Base-by-base conservation (phyloP, 805 yeast species). In the Pachysolen tannophilus region DNA sequence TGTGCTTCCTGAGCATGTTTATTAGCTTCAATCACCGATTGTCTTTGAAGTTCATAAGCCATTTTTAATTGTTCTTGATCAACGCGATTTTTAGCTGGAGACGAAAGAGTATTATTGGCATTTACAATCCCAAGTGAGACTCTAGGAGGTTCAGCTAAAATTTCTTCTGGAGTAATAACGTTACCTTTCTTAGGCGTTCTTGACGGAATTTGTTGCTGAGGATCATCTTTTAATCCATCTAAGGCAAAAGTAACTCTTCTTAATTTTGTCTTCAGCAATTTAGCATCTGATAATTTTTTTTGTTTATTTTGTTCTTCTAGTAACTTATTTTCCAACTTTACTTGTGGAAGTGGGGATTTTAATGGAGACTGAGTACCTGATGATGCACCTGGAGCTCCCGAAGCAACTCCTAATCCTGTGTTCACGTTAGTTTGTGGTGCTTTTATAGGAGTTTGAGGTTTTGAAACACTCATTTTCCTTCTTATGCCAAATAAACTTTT, bases 1-100 rank as follows among this genome's bases (percentile, higher is more conserved):
- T 82, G 85, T 0, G 92, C 90, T 49, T 82, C 90, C 33, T 73
- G 70, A 2, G 86, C 85, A 56, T 81, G 90, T 41, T 72, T 76
- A 20, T 70, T 75, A 1, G 88, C 74, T 49, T 81, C 87, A 18
- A 67, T 53, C 14, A 70, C 46, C 1, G 80, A 74, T 33, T 61
- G 50, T 26, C 57, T 65, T 42, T 78, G 82, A 14, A 73, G 65
- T 17, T 76, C 82, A n/a, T 72, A 46, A 0, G 87, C 87, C 26
- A 65, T 41, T 30, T 60, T 61, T 34, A 80, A 55, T 35, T 77
- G 78, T 25, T 63, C 63, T 26, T 67, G 69, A 26, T 69, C 57
- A 33, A 48, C 53, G 2, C 53, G 52, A 14, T 38, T 44, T 31
- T 47, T 53, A 26, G 49, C 53, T 20, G 53, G 38, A 17, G 49